Evolutionary conservation across 306 rosid species (phyloP).

Genomic region (Sphenostylis stenocarpa): DNA sequence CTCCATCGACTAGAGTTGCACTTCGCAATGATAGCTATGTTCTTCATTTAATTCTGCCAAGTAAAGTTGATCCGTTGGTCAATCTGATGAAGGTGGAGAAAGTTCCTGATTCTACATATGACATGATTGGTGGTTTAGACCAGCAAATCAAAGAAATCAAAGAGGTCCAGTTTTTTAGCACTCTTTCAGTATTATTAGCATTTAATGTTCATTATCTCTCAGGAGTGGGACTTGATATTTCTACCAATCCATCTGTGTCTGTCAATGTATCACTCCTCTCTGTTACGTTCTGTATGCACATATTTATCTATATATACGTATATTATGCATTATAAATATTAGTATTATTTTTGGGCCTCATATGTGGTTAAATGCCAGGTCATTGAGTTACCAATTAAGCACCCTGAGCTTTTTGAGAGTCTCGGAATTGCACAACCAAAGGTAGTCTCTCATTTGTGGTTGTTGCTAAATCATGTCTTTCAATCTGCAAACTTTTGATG

Average conservation of each 20-base stretch:
- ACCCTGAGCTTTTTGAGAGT: conserved; percentile 97
- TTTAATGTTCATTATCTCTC: not conserved
- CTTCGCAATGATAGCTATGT: conserved; percentile 98
- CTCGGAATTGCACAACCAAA: conserved; percentile 99
- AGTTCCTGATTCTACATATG: conserved; percentile 99
- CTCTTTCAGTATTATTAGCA: conserved; percentile 19
- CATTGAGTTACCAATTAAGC: conserved; percentile 96
- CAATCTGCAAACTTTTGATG: not conserved
- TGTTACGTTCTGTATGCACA: not conserved
- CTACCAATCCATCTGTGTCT: not conserved
- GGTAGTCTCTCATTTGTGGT: conserved; percentile 45
- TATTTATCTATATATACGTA: not conserved
- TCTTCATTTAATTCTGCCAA: conserved; percentile 91
- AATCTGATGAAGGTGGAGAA: conserved; percentile 99
- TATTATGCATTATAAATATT: not conserved
- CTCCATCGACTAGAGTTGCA: conserved; percentile 97
- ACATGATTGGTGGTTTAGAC: conserved; percentile 99
- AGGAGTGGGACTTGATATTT: not conserved
- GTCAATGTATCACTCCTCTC: not conserved
- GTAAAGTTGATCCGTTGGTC: conserved; percentile 99
- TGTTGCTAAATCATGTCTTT: not conserved
- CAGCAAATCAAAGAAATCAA: conserved; percentile 99
- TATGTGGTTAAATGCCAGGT: conserved; percentile 54
- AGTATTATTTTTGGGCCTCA: conserved; percentile 14
- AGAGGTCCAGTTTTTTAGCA: conserved; percentile 55